phyloP scores from a whole-genome alignment of 768 basidiomycete genomes.

The Leccinum uliginosum region DNA sequence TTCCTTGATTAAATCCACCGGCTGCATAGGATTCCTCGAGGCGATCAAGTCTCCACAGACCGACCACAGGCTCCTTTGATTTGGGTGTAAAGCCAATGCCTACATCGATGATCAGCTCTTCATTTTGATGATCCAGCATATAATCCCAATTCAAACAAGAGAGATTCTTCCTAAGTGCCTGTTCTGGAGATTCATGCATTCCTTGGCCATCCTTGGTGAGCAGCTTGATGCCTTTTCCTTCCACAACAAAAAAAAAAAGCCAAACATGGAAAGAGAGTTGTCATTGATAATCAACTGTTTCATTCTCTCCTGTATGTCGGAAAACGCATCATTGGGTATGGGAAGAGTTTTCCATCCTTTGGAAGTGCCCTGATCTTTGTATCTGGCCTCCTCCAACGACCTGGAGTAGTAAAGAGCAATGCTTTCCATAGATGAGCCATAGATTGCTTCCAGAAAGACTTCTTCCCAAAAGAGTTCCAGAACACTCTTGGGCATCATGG shows the following conservation, averaged over 20 bases:
- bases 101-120: slow-evolving; percentile 2
- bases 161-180: neutral
- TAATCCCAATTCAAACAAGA: slow-evolving; percentile 5
- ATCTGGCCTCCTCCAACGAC: slow-evolving; percentile 1
- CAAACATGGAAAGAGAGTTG: neutral
- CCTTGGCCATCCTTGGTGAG: slow-evolving; percentile 7
- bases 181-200: neutral
- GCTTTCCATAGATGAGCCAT: no score
- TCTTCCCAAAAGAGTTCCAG: slow-evolving; percentile 9
- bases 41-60: neutral
- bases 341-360: neutral
- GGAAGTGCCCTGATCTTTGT: neutral
- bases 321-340: neutral
- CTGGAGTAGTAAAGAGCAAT: no score
- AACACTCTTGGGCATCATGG: neutral
- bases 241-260: slow-evolving; percentile 13
- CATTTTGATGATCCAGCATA: slow-evolving; percentile 1
- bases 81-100: neutral
- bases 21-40: neutral
- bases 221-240: slow-evolving; percentile 15
- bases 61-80: neutral
- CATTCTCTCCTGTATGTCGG: neutral
- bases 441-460: slow-evolving; percentile 3
- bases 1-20: neutral
- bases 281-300: neutral